Evolutionary conservation across 2,329 filamentous ascomycete genomes (phyloP).

Genomic region (Allantophomopsis cytisporea): DNA sequence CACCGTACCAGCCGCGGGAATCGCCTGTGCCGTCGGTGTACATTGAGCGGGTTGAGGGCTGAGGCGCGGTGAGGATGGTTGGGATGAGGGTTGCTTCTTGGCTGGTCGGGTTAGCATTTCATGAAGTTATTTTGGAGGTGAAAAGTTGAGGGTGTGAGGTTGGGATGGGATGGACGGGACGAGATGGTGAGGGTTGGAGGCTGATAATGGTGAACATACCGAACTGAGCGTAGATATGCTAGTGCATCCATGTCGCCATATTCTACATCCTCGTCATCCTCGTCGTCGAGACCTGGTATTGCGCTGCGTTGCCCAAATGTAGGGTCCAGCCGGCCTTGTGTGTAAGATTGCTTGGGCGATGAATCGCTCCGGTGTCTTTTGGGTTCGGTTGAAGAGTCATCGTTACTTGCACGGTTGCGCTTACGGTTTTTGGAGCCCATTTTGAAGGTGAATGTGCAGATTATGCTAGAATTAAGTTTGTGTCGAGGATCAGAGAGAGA

Average conservation of each 20-base stretch:
- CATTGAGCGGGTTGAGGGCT: conserved; percentile 22
- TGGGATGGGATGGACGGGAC: too few species aligned
- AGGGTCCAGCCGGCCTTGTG: conserved; percentile 34
- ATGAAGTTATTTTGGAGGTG: too few species aligned
- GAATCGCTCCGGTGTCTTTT: too few species aligned
- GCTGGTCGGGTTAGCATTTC: conserved; percentile 27
- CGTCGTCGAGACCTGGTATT: conserved; percentile 47
- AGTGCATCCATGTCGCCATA: conserved; percentile 54
- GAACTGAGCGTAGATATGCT: conserved; percentile 57
- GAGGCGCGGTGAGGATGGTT: conserved; percentile 51
- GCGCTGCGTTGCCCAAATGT: conserved; percentile 61
- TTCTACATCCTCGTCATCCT: conserved; percentile 42
- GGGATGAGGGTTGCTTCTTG: conserved; percentile 65
- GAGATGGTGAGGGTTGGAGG: too few species aligned
- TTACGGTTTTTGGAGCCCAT: too few species aligned
- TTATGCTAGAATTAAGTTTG: too few species aligned
- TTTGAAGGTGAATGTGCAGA: too few species aligned
- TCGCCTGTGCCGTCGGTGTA: conserved; percentile 37
- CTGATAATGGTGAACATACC: conserved; percentile 33
- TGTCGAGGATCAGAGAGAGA: too few species aligned
- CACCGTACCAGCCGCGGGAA: conserved; percentile 53
- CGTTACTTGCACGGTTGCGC: too few species aligned
- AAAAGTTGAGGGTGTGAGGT: too few species aligned
- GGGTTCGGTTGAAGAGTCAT: too few species aligned
- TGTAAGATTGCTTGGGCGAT: background rate